phyloP scores from a whole-genome alignment of 768 basidiomycete species.

The Neoboletus subvelutipes region DNA sequence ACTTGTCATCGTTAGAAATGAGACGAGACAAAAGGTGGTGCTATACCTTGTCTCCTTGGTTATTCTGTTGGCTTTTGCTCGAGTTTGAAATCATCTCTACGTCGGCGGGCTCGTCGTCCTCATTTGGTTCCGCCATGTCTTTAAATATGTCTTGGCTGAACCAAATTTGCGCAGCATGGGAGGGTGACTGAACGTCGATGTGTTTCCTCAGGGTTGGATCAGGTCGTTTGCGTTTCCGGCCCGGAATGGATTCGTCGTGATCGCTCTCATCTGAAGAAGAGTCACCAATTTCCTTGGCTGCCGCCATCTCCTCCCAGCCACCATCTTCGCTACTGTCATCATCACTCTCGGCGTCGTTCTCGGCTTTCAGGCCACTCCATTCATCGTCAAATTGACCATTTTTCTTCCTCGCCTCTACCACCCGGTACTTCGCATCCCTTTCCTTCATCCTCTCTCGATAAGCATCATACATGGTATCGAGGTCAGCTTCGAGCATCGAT shows the following conservation, averaged over 20 bases:
- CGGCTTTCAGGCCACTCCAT: slow-evolving; percentile 73
- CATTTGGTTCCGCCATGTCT: slow-evolving; percentile 39
- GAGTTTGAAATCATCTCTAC: slow-evolving; percentile 29
- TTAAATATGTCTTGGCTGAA: slow-evolving; percentile 92
- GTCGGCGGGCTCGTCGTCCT: slow-evolving; percentile 26
- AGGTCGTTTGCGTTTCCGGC: slow-evolving; percentile 44
- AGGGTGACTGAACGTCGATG: slow-evolving; percentile 35
- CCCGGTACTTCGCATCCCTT: slow-evolving; percentile 84
- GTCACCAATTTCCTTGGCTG: slow-evolving; percentile 48
- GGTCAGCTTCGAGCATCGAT: slow-evolving; percentile 70
- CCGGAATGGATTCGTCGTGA: slow-evolving; percentile 31
- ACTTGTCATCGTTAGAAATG: slow-evolving; percentile 20
- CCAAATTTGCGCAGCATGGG: slow-evolving; percentile 81
- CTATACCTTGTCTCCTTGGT: slow-evolving; percentile 29
- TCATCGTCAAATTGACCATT: slow-evolving; percentile 68
- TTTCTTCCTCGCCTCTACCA: slow-evolving; percentile 71
- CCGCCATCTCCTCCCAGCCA: slow-evolving; percentile 70
- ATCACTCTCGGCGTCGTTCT: slow-evolving; percentile 39
- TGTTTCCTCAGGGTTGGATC: slow-evolving; percentile 40
- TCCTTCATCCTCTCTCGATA: slow-evolving; percentile 81
- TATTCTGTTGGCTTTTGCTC: slow-evolving; percentile 33
- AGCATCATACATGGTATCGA: slow-evolving; percentile 86
- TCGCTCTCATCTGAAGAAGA: slow-evolving; percentile 56
- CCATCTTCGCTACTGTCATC: slow-evolving; percentile 47
- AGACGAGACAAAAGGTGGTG: neutral